Base-by-base conservation (phyloP, 2,329 filamentous ascomycete genomes). In the Hyphodiscus sp. region DNA sequence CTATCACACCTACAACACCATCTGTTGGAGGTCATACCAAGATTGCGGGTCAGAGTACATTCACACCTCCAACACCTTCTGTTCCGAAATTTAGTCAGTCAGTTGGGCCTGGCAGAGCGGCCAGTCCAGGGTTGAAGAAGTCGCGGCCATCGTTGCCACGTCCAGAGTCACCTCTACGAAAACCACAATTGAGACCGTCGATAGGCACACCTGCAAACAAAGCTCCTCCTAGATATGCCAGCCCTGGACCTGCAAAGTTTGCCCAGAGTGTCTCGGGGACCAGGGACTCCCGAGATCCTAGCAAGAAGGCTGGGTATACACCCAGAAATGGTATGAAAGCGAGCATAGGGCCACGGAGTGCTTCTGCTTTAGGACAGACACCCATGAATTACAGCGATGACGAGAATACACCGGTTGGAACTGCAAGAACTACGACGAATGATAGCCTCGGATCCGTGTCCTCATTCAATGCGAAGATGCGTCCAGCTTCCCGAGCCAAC, bases 51-150 rank as follows among this genome's bases (percentile, higher is more conserved):
- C 58, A 61, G 20, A 80, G 75, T 38, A 80, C 79, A 65, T 77
- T 78, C 66, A 82, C 85, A 20, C 79, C 87, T 29, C 81, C 85
- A 2, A 85, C 80, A 0, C 80, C 85, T 0, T 79, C 79, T 0
- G 63, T 89, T 48, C 79, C 86, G 52, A 91, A 91, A 67, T 94
- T 96, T 73, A 94, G 90, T 67, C 89, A 95, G 70, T 95, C 91
- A 0, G 76, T 95, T 45, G 91, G 91, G 1, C 87, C 88, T 7
- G 81, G 83, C 42, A 62, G 65, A 66, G 83, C 85, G 26, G 69
- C 83, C 20, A 92, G 87, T 65, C 89, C 91, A 2, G 75, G 81
- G 47, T 81, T 85, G 63, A 91, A 88, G 68, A 83, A 81, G 61
- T 73, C 82, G 45, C 82, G 91, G 54, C 83, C 85, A 9, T 95